These are phyloP conservation scores for Psilocybe tampanensis DNA, from an alignment of 768 basidiomycete genomes.

Conservation along the genomic window DNA sequence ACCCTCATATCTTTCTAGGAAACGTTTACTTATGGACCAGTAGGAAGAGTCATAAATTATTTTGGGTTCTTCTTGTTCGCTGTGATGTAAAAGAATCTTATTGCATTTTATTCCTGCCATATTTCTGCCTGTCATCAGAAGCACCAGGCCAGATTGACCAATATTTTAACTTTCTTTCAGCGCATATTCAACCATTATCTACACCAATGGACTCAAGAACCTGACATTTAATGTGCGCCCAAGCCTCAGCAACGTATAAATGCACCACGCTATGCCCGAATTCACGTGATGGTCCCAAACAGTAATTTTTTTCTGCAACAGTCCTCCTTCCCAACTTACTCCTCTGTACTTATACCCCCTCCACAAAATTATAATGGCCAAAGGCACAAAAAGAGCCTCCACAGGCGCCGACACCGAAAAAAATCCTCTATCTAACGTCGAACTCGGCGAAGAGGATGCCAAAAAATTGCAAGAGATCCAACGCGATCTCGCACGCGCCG, in stretches of 20 bases:
- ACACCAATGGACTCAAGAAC: no score
- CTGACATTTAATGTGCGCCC: no score
- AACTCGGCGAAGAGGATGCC: constrained; percentile 73
- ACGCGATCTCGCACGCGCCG: constrained; percentile 70
- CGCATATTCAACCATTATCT: no score
- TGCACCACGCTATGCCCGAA: no score
- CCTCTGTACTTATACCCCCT: constrained; percentile 11
- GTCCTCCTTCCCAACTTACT: constrained; percentile 4
- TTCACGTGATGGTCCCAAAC: neutral
- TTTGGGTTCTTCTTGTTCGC: neutral
- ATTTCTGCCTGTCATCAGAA: no score
- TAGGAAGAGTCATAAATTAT: neutral
- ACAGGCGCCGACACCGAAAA: constrained; percentile 81
- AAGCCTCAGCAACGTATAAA: no score
- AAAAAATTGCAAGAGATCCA: constrained; percentile 65
- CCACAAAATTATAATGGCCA: constrained; percentile 33
- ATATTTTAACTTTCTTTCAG: no score
- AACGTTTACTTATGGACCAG: neutral
- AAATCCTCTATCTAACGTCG: constrained; percentile 64
- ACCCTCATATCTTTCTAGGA: neutral
- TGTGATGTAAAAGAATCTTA: neutral
- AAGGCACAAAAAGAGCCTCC: constrained; percentile 74
- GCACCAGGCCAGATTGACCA: neutral
- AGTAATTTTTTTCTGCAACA: constrained; percentile 4
- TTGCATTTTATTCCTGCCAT: neutral